A percentile compares a stretch with the other conserved stretches of the same genome.
phyloP scores from a whole-genome alignment of 371 early-diverging fungal genomes.

The Fennellomyces sp. region DNA sequence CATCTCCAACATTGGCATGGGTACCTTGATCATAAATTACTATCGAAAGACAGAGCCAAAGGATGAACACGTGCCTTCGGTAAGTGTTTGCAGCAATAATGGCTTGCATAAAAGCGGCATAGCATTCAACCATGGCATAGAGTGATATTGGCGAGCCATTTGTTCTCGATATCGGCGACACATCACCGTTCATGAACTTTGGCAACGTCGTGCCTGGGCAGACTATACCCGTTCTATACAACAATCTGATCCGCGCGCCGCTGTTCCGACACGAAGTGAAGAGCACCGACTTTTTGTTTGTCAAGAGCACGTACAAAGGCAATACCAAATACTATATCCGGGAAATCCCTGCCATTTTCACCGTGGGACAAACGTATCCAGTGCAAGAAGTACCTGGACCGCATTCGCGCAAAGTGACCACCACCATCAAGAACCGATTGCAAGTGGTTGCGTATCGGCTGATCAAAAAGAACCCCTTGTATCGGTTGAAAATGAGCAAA shows the following conservation, averaged over 20 bases:
- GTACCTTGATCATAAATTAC: conserved; percentile 93
- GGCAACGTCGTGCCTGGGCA: conserved; percentile 96
- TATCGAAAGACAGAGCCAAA: conserved; percentile 93
- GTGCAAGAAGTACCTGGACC: conserved; percentile 97
- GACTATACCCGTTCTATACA: conserved; percentile 86
- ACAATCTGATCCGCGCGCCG: conserved; percentile 98
- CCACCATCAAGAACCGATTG: conserved; percentile 90
- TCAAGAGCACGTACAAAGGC: conserved; percentile 76
- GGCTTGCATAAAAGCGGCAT: too few relatives aligned
- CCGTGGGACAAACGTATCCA: conserved; percentile 98
- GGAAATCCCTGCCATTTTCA: conserved; percentile 83
- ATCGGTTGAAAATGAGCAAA: conserved; percentile 77
- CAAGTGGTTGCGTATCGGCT: conserved; percentile 91
- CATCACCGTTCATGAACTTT: conserved; percentile 97
- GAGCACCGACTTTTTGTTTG: conserved; percentile 85
- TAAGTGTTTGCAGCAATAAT: conserved; percentile 19
- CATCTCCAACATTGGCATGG: conserved; percentile 97
- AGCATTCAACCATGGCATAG: too few relatives aligned
- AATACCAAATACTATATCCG: conserved; percentile 84
- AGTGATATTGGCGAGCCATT: conserved; percentile 83
- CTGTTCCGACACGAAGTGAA: conserved; percentile 84
- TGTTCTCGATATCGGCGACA: conserved; percentile 93
- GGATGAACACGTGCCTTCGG: conserved; percentile 77
- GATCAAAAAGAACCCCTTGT: conserved; percentile 78
- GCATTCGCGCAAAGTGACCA: conserved; percentile 95